Base-by-base conservation (phyloP, 371 early-diverging fungal species). In the Rhizopus arrhizus region DNA sequence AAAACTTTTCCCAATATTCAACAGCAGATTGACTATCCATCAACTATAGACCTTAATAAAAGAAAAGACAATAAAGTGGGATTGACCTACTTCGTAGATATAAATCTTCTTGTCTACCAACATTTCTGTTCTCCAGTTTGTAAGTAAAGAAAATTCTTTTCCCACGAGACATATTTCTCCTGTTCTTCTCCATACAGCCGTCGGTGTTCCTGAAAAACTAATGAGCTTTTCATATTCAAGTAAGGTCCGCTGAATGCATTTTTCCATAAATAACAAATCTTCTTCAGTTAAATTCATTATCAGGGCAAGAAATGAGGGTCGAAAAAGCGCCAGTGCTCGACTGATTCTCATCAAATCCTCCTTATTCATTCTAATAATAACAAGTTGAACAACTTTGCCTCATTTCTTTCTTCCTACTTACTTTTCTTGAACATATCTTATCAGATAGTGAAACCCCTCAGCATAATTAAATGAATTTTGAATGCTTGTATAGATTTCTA, bases 1-100 rank as follows among this genome's bases (percentile, higher is more conserved):
- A 86, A 67, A 94, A 96, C 65, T 88, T 85, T 72, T 95, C 95
- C 95, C 95, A 95, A 68, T 96, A 96, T 56, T 91, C 89, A 9
- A 95, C 95, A 3, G 93, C 93, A 8, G 93, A 91, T 48, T 86
- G 80, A 61, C 86, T 88, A 65, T 94, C 94, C 95, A 96, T 94
- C 62, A 96, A 80, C 90, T 90, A 68, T 35, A n/a, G 22, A 22
- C 22, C 22, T 29, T 45, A 5, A 15, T 16, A 16, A 12, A n/a
- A 15, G 41, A 12, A 4, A 22, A 22, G 22, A 22, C 22, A 22
- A 22, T 22, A 22, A 22, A 22, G 22, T 2, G n/a, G n/a, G n/a
- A 22, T 22, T 22, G 22, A 22, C 22, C 59, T 75, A 74, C 78
- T 70, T 78, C 78, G 43, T 75, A 78, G n/a, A 91, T 91, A 56